phyloP scores from a whole-genome alignment of 345 rosid species.

The Arabis hirsuta region DNA sequence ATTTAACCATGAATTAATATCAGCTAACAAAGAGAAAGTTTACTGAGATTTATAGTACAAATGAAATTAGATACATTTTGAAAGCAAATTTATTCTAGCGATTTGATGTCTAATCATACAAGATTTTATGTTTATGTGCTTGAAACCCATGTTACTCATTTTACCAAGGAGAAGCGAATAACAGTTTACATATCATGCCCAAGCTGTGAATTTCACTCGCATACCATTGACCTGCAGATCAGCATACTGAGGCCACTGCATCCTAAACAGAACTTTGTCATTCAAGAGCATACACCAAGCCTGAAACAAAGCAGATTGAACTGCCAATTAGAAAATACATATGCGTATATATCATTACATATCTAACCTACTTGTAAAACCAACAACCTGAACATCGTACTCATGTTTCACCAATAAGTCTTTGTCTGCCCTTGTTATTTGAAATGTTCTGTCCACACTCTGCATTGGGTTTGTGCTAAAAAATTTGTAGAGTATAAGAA shows the following conservation, averaged over 20 bases:
- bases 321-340: constrained; percentile 26
- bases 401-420: constrained; percentile 72
- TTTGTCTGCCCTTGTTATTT: constrained; percentile 66
- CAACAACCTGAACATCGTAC: constrained; percentile 75
- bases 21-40: constrained; percentile 8
- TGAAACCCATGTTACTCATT: constrained; percentile 8
- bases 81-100: constrained; percentile 6
- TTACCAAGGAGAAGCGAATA: constrained; percentile 16
- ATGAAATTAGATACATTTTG: not conserved
- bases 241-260: constrained; percentile 98
- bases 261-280: constrained; percentile 94
- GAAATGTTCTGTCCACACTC: constrained; percentile 72
- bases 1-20: constrained; percentile 22
- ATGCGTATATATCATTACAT: not conserved
- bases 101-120: not conserved
- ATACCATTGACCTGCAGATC: constrained; percentile 97
- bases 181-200: not conserved
- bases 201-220: constrained; percentile 20
- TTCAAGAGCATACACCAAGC: constrained; percentile 99
- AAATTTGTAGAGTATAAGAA: constrained; percentile 22
- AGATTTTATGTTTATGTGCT: constrained; percentile 10
- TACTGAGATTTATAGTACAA: constrained; percentile 3
- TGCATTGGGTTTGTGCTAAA: constrained; percentile 74
- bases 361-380: constrained; percentile 22
- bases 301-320: constrained; percentile 44